Base-by-base conservation (phyloP, 768 basidiomycete genomes). In the Tylopilus subfusipes region DNA sequence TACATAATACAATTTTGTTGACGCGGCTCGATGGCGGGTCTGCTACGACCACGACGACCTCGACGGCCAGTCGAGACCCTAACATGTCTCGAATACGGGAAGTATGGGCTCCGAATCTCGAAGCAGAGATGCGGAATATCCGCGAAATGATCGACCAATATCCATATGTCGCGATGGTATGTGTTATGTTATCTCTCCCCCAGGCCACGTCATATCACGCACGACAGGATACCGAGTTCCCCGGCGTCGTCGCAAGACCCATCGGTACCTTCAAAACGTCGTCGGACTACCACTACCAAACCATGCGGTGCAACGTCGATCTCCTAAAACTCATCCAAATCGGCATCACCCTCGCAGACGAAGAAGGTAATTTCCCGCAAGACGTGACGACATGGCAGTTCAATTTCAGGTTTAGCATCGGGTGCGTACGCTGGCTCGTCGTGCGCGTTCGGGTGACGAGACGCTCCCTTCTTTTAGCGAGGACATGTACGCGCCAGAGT, bases 301-400 rank as follows among this genome's bases (percentile, higher is more conserved):
- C 97, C 2, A 96, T 99, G 90, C 87, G 97, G 56, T 97, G 95
- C 76, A 99, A 99, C 73, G 97, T 98, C 65, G 97, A 99, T 79
- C 78, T 98, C 46, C 81, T 99, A 61, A 93, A 93, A 76, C 90
- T 98, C 73, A 98, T 99, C 48, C 97, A 99, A 75, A 85, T 98
- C 56, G 97, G 97, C 6, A 82, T 99, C 60, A 97, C 97, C 7
- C 77, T 99, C 27, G 88, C 91, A 38, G 93, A 98, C 70, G 93
- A 95, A 69, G 84, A 97, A 30, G 97, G 97, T 5, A 88, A 94
- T 66, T 85, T 86, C 53, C 93, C 95, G 12, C 85, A 85, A 62
- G 95, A 96, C 50, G 82, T 87, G 33, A 89, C 90, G 29, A 97
- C 95, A 50, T 99, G 97, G 97, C 97, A 99, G 72, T 99, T 99